These are phyloP conservation scores for Juncus inflexus DNA, from an alignment of 176 grass and related monocot genomes.

Conservation along the genomic window DNA sequence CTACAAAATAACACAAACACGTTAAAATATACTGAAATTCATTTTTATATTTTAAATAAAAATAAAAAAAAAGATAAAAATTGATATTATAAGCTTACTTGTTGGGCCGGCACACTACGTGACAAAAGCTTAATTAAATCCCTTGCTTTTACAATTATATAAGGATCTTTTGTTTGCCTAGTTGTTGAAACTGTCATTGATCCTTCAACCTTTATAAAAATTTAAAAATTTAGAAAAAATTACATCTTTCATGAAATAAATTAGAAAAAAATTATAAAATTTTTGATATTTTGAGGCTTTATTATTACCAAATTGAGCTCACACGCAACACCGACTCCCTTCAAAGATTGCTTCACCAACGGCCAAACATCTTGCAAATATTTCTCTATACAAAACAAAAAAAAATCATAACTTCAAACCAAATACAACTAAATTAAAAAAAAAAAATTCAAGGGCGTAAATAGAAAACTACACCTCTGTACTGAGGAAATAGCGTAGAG, in stretches of 20 bases:
- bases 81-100: slow-evolving; percentile 35
- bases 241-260: background rate
- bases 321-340: slow-evolving; percentile 64
- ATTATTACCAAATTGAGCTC: slow-evolving; percentile 84
- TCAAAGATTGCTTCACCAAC: slow-evolving; percentile 66
- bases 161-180: slow-evolving; percentile 84
- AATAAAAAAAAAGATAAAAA: background rate
- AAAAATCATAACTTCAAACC: background rate
- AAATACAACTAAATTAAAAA: background rate
- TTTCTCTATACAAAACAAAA: slow-evolving; percentile 65
- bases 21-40: too few species aligned
- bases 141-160: slow-evolving; percentile 81
- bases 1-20: slow-evolving; percentile 32
- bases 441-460: background rate
- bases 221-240: background rate
- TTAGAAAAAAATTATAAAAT: slow-evolving; percentile 16
- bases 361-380: slow-evolving; percentile 94
- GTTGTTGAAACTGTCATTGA: slow-evolving; percentile 94
- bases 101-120: slow-evolving; percentile 80
- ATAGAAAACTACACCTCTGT: slow-evolving; percentile 44
- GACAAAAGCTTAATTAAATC: slow-evolving; percentile 90
- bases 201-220: slow-evolving; percentile 69
- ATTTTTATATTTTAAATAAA: too few species aligned
- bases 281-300: background rate
- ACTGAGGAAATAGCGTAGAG: slow-evolving; percentile 92